Evolutionary conservation across 2,329 filamentous ascomycete genomes (phyloP).

Genomic region (Pestalotiopsis sp.): DNA sequence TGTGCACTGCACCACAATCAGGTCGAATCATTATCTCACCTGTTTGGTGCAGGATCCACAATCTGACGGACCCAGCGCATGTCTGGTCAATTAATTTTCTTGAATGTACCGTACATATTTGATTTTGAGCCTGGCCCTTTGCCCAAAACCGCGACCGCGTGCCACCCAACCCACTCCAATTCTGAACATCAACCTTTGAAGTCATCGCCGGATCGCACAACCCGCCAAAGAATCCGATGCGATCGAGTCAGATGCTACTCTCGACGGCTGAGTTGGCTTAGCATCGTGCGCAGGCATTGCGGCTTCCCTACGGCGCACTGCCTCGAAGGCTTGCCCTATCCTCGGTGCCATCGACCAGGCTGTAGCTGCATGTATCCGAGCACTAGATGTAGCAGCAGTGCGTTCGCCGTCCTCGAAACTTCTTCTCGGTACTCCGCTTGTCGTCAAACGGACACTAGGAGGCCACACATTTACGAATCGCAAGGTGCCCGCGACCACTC

Average conservation of each 20-base stretch:
- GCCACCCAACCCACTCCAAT: background rate
- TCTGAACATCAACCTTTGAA: background rate
- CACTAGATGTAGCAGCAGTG: background rate
- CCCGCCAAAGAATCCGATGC: background rate
- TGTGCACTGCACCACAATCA: background rate
- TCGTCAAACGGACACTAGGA: background rate
- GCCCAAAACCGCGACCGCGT: slow-evolving; percentile 5
- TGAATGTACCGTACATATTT: background rate
- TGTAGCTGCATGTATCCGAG: background rate
- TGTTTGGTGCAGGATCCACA: background rate
- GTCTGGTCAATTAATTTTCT: slow-evolving; percentile 8
- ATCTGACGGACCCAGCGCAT: background rate
- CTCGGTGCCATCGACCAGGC: background rate
- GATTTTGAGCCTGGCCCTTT: slow-evolving; percentile 3
- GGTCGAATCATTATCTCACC: slow-evolving; percentile 7
- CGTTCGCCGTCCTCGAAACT: background rate
- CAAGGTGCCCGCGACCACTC: background rate
- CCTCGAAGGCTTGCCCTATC: background rate
- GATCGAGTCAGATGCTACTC: background rate
- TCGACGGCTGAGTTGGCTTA: background rate
- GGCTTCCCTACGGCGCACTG: background rate
- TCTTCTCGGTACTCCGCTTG: background rate
- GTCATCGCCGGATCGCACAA: background rate
- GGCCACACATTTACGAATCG: background rate
- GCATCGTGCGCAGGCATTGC: background rate